Evolutionary conservation across 2,329 filamentous ascomycete species (phyloP).

Genomic region (Epichloe sp.): DNA sequence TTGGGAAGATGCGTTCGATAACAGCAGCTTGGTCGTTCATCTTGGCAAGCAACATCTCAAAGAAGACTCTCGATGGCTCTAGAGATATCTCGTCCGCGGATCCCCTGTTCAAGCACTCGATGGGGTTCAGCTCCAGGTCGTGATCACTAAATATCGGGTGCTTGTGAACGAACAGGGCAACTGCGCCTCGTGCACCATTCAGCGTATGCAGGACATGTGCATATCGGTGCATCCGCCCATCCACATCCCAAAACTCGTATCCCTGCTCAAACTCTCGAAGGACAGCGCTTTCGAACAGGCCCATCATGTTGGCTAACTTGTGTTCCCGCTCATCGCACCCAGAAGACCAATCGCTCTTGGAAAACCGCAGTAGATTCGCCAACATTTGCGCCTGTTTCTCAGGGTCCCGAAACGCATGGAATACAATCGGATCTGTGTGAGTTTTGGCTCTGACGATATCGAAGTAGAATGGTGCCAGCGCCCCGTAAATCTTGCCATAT

Average conservation of each 20-base stretch:
- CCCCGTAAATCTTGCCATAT: constrained; percentile 83
- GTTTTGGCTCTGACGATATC: constrained; percentile 61
- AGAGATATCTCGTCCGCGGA: constrained; percentile 56
- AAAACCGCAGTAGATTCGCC: constrained; percentile 64
- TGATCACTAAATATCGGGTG: constrained; percentile 71
- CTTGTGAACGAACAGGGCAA: constrained; percentile 81
- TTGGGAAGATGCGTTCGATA: constrained; percentile 72
- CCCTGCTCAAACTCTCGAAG: constrained; percentile 86
- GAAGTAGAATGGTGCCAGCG: constrained; percentile 75
- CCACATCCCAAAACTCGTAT: constrained; percentile 77
- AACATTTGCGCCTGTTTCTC: constrained; percentile 86
- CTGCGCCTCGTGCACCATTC: constrained; percentile 64
- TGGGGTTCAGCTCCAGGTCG: constrained; percentile 51
- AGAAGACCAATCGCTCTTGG: constrained; percentile 65
- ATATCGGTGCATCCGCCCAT: constrained; percentile 79
- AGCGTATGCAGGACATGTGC: constrained; percentile 72
- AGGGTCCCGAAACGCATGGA: constrained; percentile 75
- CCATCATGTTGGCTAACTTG: constrained; percentile 59
- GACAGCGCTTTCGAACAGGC: constrained; percentile 82
- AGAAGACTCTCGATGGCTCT: constrained; percentile 70
- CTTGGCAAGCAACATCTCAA: constrained; percentile 58
- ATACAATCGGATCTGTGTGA: constrained; percentile 71
- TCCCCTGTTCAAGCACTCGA: constrained; percentile 67
- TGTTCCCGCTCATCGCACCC: constrained; percentile 61
- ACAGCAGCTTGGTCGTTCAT: constrained; percentile 72